These are phyloP conservation scores for Mercurialis annua DNA, from an alignment of 345 rosid genomes.

Conservation along the genomic window DNA sequence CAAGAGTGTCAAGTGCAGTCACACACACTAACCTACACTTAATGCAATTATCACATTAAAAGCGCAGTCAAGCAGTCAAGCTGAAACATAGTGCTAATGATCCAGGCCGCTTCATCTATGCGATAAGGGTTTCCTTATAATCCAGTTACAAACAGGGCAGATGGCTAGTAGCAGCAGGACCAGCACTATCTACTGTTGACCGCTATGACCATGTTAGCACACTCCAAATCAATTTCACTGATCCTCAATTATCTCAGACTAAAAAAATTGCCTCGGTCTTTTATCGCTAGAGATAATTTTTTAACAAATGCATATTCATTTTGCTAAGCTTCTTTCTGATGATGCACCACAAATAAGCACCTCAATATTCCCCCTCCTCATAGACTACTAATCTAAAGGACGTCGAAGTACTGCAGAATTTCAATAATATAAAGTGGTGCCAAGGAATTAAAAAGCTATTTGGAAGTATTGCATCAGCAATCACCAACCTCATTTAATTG, in stretches of 20 bases:
- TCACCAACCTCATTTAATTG: not conserved
- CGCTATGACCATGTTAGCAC: not conserved
- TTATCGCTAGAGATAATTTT: not conserved
- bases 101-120: not conserved
- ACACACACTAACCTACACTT: conserved; percentile 12
- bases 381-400: not conserved
- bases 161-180: not conserved
- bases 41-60: not conserved
- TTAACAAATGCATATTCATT: not conserved
- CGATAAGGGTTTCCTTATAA: not conserved
- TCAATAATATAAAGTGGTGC: not conserved
- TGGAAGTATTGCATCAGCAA: not conserved
- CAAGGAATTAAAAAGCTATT: not conserved
- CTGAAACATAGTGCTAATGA: not conserved
- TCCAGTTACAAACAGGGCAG: not conserved
- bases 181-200: not conserved
- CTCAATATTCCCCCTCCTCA: not conserved
- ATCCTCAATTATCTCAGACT: not conserved
- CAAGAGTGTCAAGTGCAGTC: conserved; percentile 20
- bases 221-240: not conserved
- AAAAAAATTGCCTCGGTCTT: not conserved
- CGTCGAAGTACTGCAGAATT: not conserved
- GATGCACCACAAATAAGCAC: not conserved
- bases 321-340: not conserved
- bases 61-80: conserved; percentile 2